Evolutionary conservation across 1,284 basidiomycete genomes (phyloP).

Genomic region (Rhodotorula mucilaginosa): DNA sequence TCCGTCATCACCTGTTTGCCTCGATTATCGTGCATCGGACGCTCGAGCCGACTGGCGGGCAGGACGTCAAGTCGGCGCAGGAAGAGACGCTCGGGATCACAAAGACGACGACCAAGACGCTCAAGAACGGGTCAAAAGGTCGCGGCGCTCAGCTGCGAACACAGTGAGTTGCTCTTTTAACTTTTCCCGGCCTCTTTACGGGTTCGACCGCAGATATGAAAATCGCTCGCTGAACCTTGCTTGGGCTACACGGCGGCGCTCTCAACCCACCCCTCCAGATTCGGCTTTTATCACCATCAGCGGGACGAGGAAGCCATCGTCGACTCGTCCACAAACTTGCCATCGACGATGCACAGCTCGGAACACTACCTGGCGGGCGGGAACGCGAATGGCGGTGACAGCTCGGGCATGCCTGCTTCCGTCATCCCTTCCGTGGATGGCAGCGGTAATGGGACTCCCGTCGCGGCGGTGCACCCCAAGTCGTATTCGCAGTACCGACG

Average conservation of each 20-base stretch:
- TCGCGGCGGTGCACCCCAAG: conserved; percentile 5
- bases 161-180: conserved; percentile 1
- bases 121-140: conserved; percentile 6
- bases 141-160: conserved; percentile 5
- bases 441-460: background rate
- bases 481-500: conserved; percentile 11
- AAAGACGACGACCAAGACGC: conserved; percentile 13
- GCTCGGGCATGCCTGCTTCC: background rate
- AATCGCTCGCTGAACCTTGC: background rate
- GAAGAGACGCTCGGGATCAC: conserved; percentile 1
- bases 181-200: background rate
- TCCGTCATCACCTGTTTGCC: conserved; percentile 64
- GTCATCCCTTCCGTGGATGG: background rate
- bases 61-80: conserved; percentile 38
- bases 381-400: background rate
- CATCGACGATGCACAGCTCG: background rate
- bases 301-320: conserved; percentile 20
- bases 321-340: conserved; percentile 5
- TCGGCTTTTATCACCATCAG: conserved; percentile 18
- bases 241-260: too few relatives aligned
- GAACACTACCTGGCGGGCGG: background rate
- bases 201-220: background rate
- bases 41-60: conserved; percentile 30
- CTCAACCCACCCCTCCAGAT: background rate
- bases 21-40: conserved; percentile 59